phyloP scores from a whole-genome alignment of 768 basidiomycete genomes.

The Coprinellus micaceus region DNA sequence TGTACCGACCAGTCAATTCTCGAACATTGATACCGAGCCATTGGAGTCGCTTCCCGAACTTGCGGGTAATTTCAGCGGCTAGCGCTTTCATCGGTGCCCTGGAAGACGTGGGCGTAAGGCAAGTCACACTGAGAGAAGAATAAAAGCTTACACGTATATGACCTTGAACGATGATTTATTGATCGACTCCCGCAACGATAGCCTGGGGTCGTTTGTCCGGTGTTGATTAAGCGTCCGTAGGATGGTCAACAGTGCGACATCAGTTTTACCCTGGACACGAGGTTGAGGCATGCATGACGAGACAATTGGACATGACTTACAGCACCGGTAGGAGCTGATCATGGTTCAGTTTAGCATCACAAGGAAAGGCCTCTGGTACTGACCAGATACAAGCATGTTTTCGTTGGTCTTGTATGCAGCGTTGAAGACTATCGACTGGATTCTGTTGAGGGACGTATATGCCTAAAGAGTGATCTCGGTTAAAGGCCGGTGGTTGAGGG shows the following conservation, averaged over 20 bases:
- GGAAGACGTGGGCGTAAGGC: not conserved
- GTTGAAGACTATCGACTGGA: conserved; percentile 92
- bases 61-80: conserved; percentile 91
- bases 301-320: conserved; percentile 46
- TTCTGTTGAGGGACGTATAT: conserved; percentile 83
- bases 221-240: conserved; percentile 84
- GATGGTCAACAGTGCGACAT: conserved; percentile 92
- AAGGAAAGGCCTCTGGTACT: conserved; percentile 19
- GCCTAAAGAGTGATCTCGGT: conserved; percentile 45
- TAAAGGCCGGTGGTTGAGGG: too few species aligned
- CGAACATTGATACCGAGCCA: conserved; percentile 87
- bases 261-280: conserved; percentile 88
- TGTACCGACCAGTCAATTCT: conserved; percentile 74
- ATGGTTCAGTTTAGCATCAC: conserved; percentile 2
- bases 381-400: conserved; percentile 92
- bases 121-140: not conserved
- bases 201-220: conserved; percentile 18
- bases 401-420: conserved; percentile 95
- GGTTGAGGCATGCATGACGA: conserved; percentile 9
- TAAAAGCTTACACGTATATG: conserved; percentile 78
- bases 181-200: conserved; percentile 39
- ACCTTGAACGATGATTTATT: conserved; percentile 77
- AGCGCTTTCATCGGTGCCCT: conserved; percentile 99
- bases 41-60: conserved; percentile 81
- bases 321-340: conserved; percentile 91